Percentiles rank a stretch among this genome's conserved stretches.
Conservation (phyloP, 129 eudicot genomes). For the Centrapalus pauciflorus region DNA sequence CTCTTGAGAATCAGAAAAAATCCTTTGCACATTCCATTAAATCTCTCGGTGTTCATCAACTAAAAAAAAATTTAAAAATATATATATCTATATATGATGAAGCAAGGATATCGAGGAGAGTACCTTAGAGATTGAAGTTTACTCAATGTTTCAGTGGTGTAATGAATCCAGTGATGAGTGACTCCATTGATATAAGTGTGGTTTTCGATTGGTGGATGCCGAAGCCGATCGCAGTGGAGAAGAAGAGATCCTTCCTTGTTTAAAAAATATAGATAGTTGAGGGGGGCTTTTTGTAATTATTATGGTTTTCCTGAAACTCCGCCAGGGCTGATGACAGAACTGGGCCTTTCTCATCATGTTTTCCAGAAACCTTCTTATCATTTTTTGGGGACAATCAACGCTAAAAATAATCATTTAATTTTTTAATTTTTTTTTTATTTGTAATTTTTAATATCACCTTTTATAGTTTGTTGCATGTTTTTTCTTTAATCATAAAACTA, state of each 20-base stretch:
- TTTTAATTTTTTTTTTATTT: no score
- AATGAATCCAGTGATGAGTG: neutral
- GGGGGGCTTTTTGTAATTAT: conserved; percentile 3
- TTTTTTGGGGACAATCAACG: no score
- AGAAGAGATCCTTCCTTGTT: conserved; percentile 12
- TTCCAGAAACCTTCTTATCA: no score
- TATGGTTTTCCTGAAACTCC: neutral
- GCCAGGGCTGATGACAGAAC: no score
- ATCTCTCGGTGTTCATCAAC: neutral
- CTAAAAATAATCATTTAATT: no score
- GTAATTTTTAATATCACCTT: no score
- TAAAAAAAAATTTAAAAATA: neutral
- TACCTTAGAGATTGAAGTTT: conserved; percentile 7
- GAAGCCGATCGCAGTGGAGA: conserved; percentile 15
- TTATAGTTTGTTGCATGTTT: no score
- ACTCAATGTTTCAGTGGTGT: no score
- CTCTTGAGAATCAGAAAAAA: neutral
- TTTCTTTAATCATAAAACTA: no score
- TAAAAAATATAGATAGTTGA: neutral
- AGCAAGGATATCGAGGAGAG: neutral
- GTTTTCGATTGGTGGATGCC: neutral
- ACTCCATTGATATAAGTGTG: neutral
- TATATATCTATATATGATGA: no score
- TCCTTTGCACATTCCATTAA: neutral
- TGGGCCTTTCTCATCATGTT: no score